phyloP scores from a whole-genome alignment of 192 early-diverging fungal species.

The Linderina pennispora region DNA sequence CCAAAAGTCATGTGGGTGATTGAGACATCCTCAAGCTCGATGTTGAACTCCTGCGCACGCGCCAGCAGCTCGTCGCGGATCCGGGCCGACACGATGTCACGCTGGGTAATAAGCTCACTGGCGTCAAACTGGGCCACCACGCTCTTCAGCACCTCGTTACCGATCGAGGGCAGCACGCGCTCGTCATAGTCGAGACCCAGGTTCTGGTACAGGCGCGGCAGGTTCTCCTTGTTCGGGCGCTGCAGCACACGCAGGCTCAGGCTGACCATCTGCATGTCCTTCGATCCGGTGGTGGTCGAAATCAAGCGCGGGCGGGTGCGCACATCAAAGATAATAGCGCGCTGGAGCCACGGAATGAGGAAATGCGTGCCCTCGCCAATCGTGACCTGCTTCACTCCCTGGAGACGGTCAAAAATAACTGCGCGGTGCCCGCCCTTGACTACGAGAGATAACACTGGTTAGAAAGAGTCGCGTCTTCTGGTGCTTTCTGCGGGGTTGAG shows the following conservation, averaged over 20 bases:
- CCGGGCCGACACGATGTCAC: conserved; percentile 86
- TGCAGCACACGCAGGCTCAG: conserved; percentile 91
- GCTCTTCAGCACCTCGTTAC: conserved; percentile 98
- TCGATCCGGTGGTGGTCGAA: conserved; percentile 97
- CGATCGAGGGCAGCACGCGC: conserved; percentile 93
- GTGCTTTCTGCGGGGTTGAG: no score
- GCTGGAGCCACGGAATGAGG: conserved; percentile 94
- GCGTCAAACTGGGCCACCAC: conserved; percentile 99
- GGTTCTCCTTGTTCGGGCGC: conserved; percentile 68
- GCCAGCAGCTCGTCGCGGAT: conserved; percentile 91
- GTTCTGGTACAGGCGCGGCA: conserved; percentile 83
- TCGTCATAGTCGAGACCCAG: conserved; percentile 97
- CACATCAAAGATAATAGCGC: conserved; percentile 83
- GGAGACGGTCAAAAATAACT: conserved; percentile 93
- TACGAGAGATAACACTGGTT: conserved; percentile 15
- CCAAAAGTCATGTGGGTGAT: conserved; percentile 99
- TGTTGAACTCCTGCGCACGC: conserved; percentile 92
- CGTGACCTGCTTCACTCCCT: conserved; percentile 79
- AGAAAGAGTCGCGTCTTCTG: no score
- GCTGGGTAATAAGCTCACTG: conserved; percentile 95
- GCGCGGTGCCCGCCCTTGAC: conserved; percentile 96
- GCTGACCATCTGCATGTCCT: conserved; percentile 98
- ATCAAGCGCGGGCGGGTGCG: conserved; percentile 96
- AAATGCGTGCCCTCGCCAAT: conserved; percentile 96
- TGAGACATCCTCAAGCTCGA: conserved; percentile 95